Conservation (phyloP, 2,329 filamentous ascomycete species). For the Hymenoscyphus occultus region DNA sequence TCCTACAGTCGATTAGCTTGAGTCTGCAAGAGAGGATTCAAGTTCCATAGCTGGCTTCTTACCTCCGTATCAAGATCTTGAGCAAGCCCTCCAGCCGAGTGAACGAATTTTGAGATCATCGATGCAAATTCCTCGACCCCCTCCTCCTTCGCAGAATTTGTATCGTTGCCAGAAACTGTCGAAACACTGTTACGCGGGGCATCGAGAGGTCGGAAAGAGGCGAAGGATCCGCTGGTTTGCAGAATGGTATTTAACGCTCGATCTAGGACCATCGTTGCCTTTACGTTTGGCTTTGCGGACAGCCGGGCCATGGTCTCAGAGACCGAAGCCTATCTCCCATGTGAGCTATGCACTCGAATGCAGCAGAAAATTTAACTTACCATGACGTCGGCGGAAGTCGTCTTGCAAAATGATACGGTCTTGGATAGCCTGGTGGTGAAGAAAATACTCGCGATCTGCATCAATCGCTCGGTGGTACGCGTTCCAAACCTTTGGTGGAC, state of each 20-base stretch:
- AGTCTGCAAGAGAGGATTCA: background rate
- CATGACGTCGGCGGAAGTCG: background rate
- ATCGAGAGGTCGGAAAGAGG: slow-evolving; percentile 38
- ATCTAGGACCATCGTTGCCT: slow-evolving; percentile 73
- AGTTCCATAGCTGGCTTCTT: slow-evolving; percentile 20
- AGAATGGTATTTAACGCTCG: slow-evolving; percentile 70
- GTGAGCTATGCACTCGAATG: background rate
- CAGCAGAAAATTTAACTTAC: background rate
- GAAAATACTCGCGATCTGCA: too few species aligned
- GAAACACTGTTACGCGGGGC: slow-evolving; percentile 17
- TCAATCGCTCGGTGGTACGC: too few species aligned
- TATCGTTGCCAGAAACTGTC: slow-evolving; percentile 18
- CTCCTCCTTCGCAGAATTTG: slow-evolving; percentile 9
- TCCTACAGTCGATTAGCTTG: slow-evolving; percentile 47
- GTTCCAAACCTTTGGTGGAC: too few species aligned
- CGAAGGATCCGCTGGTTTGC: slow-evolving; percentile 65
- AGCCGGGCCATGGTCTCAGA: slow-evolving; percentile 42
- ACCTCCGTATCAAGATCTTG: slow-evolving; percentile 70
- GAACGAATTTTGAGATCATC: slow-evolving; percentile 74
- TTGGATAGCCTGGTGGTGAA: too few species aligned
- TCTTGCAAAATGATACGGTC: background rate
- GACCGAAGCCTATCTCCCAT: slow-evolving; percentile 2
- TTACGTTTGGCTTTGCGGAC: slow-evolving; percentile 74
- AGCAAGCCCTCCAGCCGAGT: slow-evolving; percentile 65
- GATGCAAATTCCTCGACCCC: slow-evolving; percentile 67